Evolutionary conservation across 2,329 filamentous ascomycete genomes (phyloP).

Genomic region (Nothomitra cinnamomea): DNA sequence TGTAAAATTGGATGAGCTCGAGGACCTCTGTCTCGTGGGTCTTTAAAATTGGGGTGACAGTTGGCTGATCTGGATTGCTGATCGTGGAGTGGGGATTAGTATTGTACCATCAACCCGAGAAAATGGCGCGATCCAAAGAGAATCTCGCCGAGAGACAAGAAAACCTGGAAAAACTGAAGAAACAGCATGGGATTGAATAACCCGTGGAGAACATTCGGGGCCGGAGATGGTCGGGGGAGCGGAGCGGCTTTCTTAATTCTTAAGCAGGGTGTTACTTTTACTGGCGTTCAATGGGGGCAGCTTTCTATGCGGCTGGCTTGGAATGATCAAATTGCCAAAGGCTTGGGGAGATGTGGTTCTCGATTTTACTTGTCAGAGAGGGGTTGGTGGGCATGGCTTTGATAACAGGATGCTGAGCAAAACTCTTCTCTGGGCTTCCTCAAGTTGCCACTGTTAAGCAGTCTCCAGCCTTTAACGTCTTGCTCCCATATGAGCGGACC

Average conservation of each 20-base stretch:
- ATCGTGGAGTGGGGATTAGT: constrained; percentile 26
- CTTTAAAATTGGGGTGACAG: background rate
- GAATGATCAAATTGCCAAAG: too few relatives aligned
- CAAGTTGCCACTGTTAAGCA: too few relatives aligned
- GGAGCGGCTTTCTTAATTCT: background rate
- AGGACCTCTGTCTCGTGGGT: background rate
- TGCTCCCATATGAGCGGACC: too few relatives aligned
- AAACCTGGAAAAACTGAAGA: constrained; percentile 95
- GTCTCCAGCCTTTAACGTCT: too few relatives aligned
- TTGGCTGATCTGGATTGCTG: background rate
- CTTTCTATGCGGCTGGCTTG: too few relatives aligned
- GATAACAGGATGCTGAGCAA: too few relatives aligned
- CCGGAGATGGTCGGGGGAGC: background rate
- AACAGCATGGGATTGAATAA: constrained; percentile 98
- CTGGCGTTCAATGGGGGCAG: too few relatives aligned
- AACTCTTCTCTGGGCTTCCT: too few relatives aligned
- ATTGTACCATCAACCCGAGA: constrained; percentile 61
- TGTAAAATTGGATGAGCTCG: constrained; percentile 17
- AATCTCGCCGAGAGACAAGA: constrained; percentile 87
- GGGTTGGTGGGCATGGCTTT: too few relatives aligned
- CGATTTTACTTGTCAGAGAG: too few relatives aligned
- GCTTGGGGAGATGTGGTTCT: too few relatives aligned
- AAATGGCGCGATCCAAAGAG: constrained; percentile 75
- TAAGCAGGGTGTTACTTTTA: background rate
- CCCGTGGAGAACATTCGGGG: constrained; percentile 22